Evolutionary conservation across 73 alveolate genomes (phyloP).

Genomic region (Tetrahymena malaccensis): DNA sequence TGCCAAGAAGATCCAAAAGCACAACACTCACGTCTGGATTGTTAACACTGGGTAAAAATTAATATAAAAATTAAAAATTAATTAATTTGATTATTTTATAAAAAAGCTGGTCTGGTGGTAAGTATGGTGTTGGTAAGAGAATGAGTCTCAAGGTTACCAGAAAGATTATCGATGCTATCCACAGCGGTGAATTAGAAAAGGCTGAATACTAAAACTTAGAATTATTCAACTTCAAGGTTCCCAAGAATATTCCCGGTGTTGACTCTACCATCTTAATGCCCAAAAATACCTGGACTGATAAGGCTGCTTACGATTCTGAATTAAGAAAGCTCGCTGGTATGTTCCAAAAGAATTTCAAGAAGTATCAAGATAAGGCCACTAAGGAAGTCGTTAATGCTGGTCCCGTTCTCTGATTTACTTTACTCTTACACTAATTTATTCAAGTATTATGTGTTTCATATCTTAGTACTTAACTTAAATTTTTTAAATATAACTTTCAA

Average conservation of each 20-base stretch:
- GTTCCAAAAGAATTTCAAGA: constrained; percentile 17
- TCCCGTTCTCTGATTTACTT: constrained; percentile 6
- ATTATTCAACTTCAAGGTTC: constrained; percentile 66
- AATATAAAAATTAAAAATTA: background rate
- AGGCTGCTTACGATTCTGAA: constrained; percentile 7
- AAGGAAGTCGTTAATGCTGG: constrained; percentile 19
- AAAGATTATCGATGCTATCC: constrained; percentile 86
- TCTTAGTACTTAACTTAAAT: background rate
- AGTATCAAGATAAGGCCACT: constrained; percentile 15
- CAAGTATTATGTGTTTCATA: background rate
- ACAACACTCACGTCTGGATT: constrained; percentile 81
- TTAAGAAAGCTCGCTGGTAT: constrained; percentile 5
- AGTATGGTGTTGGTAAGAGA: constrained; percentile 87
- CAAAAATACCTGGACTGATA: constrained; percentile 59
- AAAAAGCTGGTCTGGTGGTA: constrained; percentile 85
- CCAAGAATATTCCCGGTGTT: constrained; percentile 69
- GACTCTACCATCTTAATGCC: constrained; percentile 64
- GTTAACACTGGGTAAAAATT: constrained; percentile 75
- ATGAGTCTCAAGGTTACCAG: constrained; percentile 82
- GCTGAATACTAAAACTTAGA: constrained; percentile 57
- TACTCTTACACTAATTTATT: background rate
- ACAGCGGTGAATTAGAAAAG: constrained; percentile 69
- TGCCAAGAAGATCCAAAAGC: constrained; percentile 79
- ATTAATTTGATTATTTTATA: background rate
- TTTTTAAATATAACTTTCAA: background rate